Evolutionary conservation across 768 basidiomycete genomes (phyloP).

Genomic region (Albatrellus ellisii): DNA sequence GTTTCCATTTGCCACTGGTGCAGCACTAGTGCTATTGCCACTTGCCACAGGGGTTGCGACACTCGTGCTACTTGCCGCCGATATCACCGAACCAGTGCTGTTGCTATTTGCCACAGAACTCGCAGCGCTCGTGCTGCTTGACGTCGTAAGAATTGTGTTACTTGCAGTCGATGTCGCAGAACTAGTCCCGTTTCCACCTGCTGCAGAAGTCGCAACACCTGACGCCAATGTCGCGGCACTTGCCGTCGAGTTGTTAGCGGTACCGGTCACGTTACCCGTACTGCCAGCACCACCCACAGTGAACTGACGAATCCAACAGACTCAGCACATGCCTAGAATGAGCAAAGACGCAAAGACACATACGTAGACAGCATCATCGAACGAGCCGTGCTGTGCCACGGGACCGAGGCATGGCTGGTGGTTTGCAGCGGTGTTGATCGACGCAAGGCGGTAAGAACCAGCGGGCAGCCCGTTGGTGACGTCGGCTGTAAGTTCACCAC

Average conservation of each 20-base stretch:
- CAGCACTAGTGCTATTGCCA: neutral
- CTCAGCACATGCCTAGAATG: neutral
- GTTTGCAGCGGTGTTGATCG: slow-evolving; percentile 34
- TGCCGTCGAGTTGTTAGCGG: too few relatives aligned
- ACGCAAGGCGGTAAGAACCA: slow-evolving; percentile 28
- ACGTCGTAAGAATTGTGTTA: too few relatives aligned
- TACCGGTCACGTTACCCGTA: neutral
- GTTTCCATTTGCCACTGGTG: slow-evolving; percentile 3
- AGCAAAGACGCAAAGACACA: slow-evolving; percentile 4
- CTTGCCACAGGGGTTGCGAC: neutral
- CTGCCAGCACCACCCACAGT: slow-evolving; percentile 11
- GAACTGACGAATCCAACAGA: slow-evolving; percentile 2
- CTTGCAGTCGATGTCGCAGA: slow-evolving; percentile 4
- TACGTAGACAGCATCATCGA: slow-evolving; percentile 30
- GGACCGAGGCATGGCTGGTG: slow-evolving; percentile 27
- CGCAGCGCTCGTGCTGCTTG: too few relatives aligned
- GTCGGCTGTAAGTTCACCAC: slow-evolving; percentile 25
- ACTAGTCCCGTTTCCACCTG: slow-evolving; percentile 4
- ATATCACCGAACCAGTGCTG: neutral
- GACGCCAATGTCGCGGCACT: too few relatives aligned
- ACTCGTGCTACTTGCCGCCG: too few relatives aligned
- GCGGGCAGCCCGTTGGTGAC: slow-evolving; percentile 31
- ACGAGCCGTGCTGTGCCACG: slow-evolving; percentile 28
- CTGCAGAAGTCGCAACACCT: slow-evolving; percentile 8
- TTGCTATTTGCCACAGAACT: slow-evolving; percentile 7